Percentiles rank a stretch among this genome's conserved stretches.
These are phyloP conservation scores for Dichomitus squalens DNA, from an alignment of 1,284 basidiomycete species.

Conservation along the genomic window DNA sequence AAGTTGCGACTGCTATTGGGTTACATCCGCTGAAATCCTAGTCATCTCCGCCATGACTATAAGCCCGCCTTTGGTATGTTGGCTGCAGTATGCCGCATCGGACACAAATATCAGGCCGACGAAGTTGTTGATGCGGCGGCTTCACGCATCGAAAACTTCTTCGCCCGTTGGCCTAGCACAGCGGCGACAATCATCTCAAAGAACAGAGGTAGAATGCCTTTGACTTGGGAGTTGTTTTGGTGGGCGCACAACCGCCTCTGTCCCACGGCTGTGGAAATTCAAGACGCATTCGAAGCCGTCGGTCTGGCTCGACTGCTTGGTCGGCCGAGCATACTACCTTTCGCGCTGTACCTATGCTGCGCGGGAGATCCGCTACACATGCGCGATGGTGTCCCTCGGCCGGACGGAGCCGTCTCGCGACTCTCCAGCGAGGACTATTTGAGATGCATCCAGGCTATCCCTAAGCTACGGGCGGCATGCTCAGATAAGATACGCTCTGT, in stretches of 20 bases:
- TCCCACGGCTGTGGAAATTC: too few relatives aligned
- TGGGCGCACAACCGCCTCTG: too few relatives aligned
- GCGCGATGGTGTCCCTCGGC: not conserved
- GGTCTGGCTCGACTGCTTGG: not conserved
- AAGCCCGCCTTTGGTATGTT: not conserved
- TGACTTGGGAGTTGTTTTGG: not conserved
- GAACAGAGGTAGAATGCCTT: not conserved
- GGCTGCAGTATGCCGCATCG: not conserved
- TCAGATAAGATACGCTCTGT: too few relatives aligned
- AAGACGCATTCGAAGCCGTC: not conserved
- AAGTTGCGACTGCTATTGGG: not conserved
- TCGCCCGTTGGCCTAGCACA: not conserved
- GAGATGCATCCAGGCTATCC: too few relatives aligned
- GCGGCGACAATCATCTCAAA: not conserved
- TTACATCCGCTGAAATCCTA: too few relatives aligned
- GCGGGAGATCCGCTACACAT: not conserved
- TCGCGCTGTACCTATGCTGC: not conserved
- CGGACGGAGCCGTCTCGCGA: not conserved
- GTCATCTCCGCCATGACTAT: too few relatives aligned
- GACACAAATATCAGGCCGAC: conserved; percentile 7
- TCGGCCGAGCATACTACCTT: not conserved
- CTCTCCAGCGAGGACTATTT: not conserved
- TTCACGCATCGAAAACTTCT: not conserved
- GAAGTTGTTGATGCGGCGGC: not conserved
- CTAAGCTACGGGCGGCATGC: too few relatives aligned